Base-by-base conservation (phyloP, 2,329 filamentous ascomycete genomes). In the Achaetomium macrosporum region DNA sequence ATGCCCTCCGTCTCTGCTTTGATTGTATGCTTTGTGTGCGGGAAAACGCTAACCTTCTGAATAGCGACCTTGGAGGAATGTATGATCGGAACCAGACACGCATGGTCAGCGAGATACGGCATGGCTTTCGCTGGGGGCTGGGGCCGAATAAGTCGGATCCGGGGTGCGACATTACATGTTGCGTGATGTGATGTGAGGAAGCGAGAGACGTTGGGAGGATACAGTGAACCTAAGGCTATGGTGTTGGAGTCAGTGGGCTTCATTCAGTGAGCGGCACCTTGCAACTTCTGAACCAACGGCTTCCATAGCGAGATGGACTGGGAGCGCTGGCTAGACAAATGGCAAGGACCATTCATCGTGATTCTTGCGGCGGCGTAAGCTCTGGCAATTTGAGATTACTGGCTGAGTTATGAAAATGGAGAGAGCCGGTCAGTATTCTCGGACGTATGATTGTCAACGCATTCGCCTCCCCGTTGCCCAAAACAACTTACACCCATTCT, bases 11-110 rank as follows among this genome's bases (percentile, higher is more conserved):
- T n/a, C n/a, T 11, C 5, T 19, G 3, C 3, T 45, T 9, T 35
- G 30, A 12, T 31, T 12, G 12, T 7, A 31, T 7, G 7, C 12
- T 4, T 15, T 9, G 33, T 35, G 33, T 12, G 33, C 13, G 10
- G 10, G 13, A 35, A 35, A 35, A 35, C 33, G 13, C 9, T 37
- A 19, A 41, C 25, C 5, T 15, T 10, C 13, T 36, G 15, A 25
- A 3, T 25, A 57, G 54, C 53, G 66, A 66, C 8, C 59, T 71
- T n/a, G 51, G 56, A 9, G 68, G 67, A 4, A 42, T 49, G 8
- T 81, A 79, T 57, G 76, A 82, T 59, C 66, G 66, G 40, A 78
- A 81, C 61, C 57, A 62, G 47, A 60, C 74, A 19, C 70, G 76
- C 42, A 71, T 78, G 68, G 70, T 82, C 42, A 59, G 70, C 42